Conservation (phyloP, 2,329 filamentous ascomycete species). For the Beauveria bassiana region DNA sequence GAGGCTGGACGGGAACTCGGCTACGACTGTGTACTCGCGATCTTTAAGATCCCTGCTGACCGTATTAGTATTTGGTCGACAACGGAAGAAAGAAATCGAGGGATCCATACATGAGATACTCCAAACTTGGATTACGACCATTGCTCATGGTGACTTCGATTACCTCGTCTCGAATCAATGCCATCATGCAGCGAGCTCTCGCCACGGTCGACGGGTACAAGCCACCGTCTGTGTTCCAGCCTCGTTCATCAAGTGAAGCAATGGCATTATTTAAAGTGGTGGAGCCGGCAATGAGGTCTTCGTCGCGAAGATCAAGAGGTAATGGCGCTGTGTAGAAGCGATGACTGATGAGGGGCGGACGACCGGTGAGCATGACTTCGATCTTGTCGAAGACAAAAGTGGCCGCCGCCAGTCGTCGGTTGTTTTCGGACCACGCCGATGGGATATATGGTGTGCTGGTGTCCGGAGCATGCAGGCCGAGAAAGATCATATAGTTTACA, state of each 20-base stretch:
- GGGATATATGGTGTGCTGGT: neutral
- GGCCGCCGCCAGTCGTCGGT: neutral
- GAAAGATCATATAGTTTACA: slow-evolving; percentile 1
- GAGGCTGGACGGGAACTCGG: slow-evolving; percentile 31
- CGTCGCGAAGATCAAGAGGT: slow-evolving; percentile 46
- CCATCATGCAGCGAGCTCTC: slow-evolving; percentile 39
- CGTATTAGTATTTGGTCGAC: neutral
- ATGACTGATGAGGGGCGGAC: slow-evolving; percentile 44
- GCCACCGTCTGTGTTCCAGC: slow-evolving; percentile 42
- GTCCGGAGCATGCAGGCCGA: neutral
- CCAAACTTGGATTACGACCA: slow-evolving; percentile 12
- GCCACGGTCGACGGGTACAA: slow-evolving; percentile 37
- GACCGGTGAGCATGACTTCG: slow-evolving; percentile 42
- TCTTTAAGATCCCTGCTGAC: slow-evolving; percentile 27
- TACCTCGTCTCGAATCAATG: slow-evolving; percentile 48
- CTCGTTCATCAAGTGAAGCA: slow-evolving; percentile 34
- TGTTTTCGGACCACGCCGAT: slow-evolving; percentile 7
- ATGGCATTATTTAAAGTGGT: slow-evolving; percentile 14
- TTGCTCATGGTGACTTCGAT: slow-evolving; percentile 46
- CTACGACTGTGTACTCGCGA: slow-evolving; percentile 24
- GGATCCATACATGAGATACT: slow-evolving; percentile 16
- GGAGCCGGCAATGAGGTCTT: slow-evolving; percentile 34
- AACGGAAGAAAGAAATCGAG: no score
- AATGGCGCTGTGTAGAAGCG: slow-evolving; percentile 46
- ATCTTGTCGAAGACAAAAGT: slow-evolving; percentile 36